Evolutionary conservation across 2,329 filamentous ascomycete species (phyloP).

Genomic region (Paramyrothecium sp.): DNA sequence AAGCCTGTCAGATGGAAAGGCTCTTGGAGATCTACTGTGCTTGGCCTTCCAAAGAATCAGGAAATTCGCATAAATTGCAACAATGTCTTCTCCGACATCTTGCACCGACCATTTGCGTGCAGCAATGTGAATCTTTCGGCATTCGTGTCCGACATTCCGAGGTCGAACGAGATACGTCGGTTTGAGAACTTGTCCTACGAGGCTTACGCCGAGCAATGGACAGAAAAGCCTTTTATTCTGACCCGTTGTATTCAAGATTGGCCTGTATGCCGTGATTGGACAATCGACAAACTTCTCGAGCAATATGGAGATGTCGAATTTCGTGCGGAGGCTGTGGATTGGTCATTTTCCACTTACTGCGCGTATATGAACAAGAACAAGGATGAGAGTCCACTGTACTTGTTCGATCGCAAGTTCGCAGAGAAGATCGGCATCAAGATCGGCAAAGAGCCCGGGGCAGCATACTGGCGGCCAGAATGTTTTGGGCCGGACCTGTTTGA

Average conservation of each 20-base stretch:
- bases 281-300: conserved; percentile 62
- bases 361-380: conserved; percentile 76
- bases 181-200: conserved; percentile 66
- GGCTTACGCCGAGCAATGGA: conserved; percentile 76
- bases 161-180: conserved; percentile 69
- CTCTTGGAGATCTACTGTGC: conserved; percentile 79
- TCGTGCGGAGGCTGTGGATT: conserved; percentile 90
- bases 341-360: conserved; percentile 78
- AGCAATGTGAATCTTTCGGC: conserved; percentile 68
- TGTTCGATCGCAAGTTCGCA: conserved; percentile 85
- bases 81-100: conserved; percentile 82
- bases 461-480: conserved; percentile 79
- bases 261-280: conserved; percentile 77
- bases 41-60: conserved; percentile 52
- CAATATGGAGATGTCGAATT: conserved; percentile 69
- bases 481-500: conserved; percentile 87
- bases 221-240: conserved; percentile 80
- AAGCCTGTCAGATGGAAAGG: conserved; percentile 62
- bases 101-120: conserved; percentile 89
- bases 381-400: conserved; percentile 88
- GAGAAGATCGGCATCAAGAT: conserved; percentile 77
- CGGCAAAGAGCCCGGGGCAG: conserved; percentile 45
- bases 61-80: conserved; percentile 66
- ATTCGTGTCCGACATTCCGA: conserved; percentile 71
- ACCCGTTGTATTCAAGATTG: conserved; percentile 78